A percentile compares a stretch with the other conserved stretches of the same genome.
phyloP scores from a whole-genome alignment of 2,329 filamentous ascomycete species.

The Aspergillus oerlinghausenensis region DNA sequence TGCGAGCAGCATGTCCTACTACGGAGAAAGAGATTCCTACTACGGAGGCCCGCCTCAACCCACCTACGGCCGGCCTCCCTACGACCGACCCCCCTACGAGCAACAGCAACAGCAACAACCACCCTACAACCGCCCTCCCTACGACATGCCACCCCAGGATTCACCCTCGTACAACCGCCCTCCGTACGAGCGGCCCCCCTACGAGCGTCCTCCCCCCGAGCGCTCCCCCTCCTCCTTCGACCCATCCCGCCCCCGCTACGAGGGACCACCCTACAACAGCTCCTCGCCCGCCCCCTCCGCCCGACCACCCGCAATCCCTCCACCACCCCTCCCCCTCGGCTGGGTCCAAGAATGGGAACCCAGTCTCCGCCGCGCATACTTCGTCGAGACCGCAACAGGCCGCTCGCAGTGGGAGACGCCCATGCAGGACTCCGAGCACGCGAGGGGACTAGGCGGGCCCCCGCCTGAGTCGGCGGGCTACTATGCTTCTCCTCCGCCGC shows the following conservation, averaged over 20 bases:
- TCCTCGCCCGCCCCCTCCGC: conserved; percentile 22
- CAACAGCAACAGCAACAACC: not conserved
- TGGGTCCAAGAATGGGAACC: conserved; percentile 63
- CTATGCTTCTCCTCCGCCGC: conserved; percentile 17
- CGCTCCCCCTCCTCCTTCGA: conserved; percentile 3
- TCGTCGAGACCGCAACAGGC: conserved; percentile 58
- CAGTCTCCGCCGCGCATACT: conserved; percentile 59
- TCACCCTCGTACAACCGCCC: conserved; percentile 19
- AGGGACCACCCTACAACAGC: conserved; percentile 32
- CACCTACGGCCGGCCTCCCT: conserved; percentile 8
- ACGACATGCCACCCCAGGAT: not conserved
- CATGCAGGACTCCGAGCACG: conserved; percentile 18
- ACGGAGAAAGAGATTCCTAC: conserved; percentile 5
- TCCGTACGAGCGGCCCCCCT: conserved; percentile 17
- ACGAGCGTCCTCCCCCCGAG: conserved; percentile 14
- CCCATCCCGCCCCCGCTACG: conserved; percentile 14
- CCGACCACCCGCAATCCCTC: conserved; percentile 36
- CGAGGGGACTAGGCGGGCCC: conserved; percentile 19
- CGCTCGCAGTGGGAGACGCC: conserved; percentile 63
- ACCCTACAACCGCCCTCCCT: conserved; percentile 3
- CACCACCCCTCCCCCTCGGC: conserved; percentile 53
- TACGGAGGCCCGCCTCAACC: conserved; percentile 4
- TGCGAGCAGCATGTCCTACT: conserved; percentile 11
- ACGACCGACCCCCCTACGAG: conserved; percentile 7
- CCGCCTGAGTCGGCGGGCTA: conserved; percentile 19